These are phyloP conservation scores for Boletus vinaceobasis DNA, from an alignment of 768 basidiomycete genomes.

Conservation along the genomic window DNA sequence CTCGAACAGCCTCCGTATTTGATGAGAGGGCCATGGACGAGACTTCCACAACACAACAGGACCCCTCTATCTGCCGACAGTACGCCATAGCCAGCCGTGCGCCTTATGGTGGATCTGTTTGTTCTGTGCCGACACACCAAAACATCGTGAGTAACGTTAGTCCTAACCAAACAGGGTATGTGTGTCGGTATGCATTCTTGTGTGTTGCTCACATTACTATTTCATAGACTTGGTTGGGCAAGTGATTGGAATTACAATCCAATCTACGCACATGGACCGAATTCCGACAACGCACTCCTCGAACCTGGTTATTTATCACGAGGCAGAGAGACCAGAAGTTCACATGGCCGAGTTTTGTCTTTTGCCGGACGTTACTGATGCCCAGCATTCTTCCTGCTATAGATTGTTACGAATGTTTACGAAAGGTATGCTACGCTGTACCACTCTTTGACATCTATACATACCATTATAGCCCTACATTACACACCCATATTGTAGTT, in stretches of 20 bases:
- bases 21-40: conserved; percentile 7
- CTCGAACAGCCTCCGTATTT: conserved; percentile 7
- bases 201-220: background rate
- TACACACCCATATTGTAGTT: conserved; percentile 12
- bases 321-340: background rate
- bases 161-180: conserved; percentile 13
- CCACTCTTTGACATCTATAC: background rate
- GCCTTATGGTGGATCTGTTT: conserved; percentile 1
- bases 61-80: background rate
- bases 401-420: conserved; percentile 3
- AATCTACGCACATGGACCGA: conserved; percentile 6
- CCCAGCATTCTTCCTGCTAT: background rate
- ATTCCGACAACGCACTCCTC: background rate
- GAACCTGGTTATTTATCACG: conserved; percentile 4
- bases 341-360: conserved; percentile 8
- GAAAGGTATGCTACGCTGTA: background rate
- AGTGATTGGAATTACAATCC: conserved; percentile 20
- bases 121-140: conserved; percentile 4
- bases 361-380: conserved; percentile 15
- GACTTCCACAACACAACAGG: background rate
- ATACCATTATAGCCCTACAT: conserved; percentile 13
- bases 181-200: background rate
- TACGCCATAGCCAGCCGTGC: background rate
- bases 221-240: conserved; percentile 14
- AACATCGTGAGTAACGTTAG: background rate